These are phyloP conservation scores for Citrullus amarus DNA, from an alignment of 306 rosid species.

Conservation along the genomic window DNA sequence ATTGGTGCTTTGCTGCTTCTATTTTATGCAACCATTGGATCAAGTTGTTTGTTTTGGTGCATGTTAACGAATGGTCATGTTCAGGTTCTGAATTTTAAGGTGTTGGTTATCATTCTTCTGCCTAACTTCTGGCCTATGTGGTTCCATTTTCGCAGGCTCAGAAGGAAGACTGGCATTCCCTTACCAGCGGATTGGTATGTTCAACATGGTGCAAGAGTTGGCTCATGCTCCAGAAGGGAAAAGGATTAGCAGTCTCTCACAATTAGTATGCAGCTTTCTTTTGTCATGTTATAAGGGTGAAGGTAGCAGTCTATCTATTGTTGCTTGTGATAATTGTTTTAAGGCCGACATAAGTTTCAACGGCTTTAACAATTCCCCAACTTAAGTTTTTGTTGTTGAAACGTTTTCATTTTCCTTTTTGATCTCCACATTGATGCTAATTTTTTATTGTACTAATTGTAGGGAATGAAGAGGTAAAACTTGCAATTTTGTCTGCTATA, in stretches of 20 bases:
- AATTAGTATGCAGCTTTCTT: conserved; percentile 56
- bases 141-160: conserved; percentile 41
- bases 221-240: conserved; percentile 76
- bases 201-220: conserved; percentile 66
- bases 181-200: conserved; percentile 89
- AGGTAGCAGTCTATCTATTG: conserved; percentile 25
- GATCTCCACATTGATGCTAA: conserved; percentile 7
- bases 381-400: not conserved
- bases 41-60: conserved; percentile 1
- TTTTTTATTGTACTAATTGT: conserved; percentile 17
- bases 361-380: not conserved
- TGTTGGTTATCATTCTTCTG: conserved; percentile 9
- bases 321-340: not conserved
- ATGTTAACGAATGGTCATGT: conserved; percentile 7
- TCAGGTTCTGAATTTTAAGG: conserved; percentile 8
- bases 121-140: conserved; percentile 8
- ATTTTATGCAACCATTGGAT: not conserved
- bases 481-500: conserved; percentile 50
- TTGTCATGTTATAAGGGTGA: conserved; percentile 73
- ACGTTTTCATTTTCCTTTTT: conserved; percentile 5
- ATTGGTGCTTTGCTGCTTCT: not conserved
- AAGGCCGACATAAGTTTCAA: not conserved
- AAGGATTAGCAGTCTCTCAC: conserved; percentile 39
- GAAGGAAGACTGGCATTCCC: conserved; percentile 97
- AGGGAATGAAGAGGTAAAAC: conserved; percentile 97